Base-by-base conservation (phyloP, 768 basidiomycete genomes). In the Aureoboletus auriporus region DNA sequence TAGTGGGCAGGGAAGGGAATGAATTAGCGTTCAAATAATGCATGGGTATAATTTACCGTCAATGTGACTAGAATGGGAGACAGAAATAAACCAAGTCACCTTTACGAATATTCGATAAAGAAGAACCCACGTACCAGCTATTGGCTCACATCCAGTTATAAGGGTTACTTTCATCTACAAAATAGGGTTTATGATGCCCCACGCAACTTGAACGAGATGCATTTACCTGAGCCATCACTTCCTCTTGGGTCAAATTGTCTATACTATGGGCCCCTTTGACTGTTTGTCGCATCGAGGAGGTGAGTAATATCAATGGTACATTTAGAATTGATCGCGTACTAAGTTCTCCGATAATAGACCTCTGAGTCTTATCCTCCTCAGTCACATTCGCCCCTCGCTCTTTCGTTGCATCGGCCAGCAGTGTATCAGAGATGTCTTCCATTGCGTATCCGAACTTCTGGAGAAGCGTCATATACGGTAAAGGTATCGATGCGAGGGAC, bases 361-460 rank as follows among this genome's bases (percentile, higher is more conserved):
- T 57, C 2, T 66, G n/a, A n/a, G n/a, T 62, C 30, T 58, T 61
- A n/a, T n/a, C n/a, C 13, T 58, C 57, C 8, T 41, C 55, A 23
- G 20, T 23, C 6, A 53, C 52, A 14, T 49, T 54, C 0, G 54
- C 51, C 29, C 66, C 66, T 37, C 64, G 58, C 43, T 68, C 74
- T 43, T 60, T 59, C 42, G 67, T 56, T 12, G 64, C 71, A 34
- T 67, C 60, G n/a, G 66, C 61, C 8, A 78, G 50, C 4, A 79
- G 50, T 11, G 64, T 65, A 29, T 69, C 61, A 0, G 74, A 74
- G 20, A 78, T 75, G 1, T 61, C 61, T 1, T 59, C 59, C 67
- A 76, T 66, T 2, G 72, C 66, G 14, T 16, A 8, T 8, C 59
- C 62, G 14, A 78, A 50, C 14, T 65, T 62, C 17, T 46, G 49